Base-by-base conservation (phyloP, 2,329 filamentous ascomycete species). In the Hysterium pulicare region DNA sequence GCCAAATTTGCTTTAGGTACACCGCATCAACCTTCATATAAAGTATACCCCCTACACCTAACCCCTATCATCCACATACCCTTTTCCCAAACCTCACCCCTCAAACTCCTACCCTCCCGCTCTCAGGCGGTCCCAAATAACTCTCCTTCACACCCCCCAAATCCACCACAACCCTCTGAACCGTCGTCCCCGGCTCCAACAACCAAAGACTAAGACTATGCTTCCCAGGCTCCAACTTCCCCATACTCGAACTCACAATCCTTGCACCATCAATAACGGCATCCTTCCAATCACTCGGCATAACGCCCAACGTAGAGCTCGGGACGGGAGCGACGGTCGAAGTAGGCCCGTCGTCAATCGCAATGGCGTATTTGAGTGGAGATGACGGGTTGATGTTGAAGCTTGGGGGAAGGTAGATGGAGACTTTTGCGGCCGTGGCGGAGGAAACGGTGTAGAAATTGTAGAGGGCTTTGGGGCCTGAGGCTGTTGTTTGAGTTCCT, bases 81-180 rank as follows among this genome's bases (percentile, higher is more conserved):
- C n/a, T n/a, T n/a, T n/a, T n/a, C n/a, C n/a, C n/a, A n/a, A n/a
- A n/a, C 32, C 15, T 20, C 32, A 15, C 17, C n/a, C 15, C 32
- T 34, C 32, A 7, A 15, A 15, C 8, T 16, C 34, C 16, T 11
- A 40, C 40, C 23, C 37, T 16, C 19, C 20, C 33, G 22, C 75
- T 79, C 69, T 79, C 76, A 1, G 77, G 77, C 3, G 78, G 78
- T 0, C 78, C 78, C 2, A 82, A 61, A 50, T 79, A 81, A 37
- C 74, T 78, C 13, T 69, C 60, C 41, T 76, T 61, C 2, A 79
- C 71, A 5, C 78, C 78, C 1, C 78, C 79, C 19, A 81, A 51
- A 49, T 82, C 69, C 6, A 82, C 50, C 1, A 82, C 67, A 28
- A 81, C 62, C 68, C 79, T 81, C 57, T 81, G 44, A 31, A 46